Evolutionary conservation across 2,329 filamentous ascomycete species (phyloP), one percentile per base, ranked within the genome.

Genomic region (Rhinocladiella mackenziei): DNA sequence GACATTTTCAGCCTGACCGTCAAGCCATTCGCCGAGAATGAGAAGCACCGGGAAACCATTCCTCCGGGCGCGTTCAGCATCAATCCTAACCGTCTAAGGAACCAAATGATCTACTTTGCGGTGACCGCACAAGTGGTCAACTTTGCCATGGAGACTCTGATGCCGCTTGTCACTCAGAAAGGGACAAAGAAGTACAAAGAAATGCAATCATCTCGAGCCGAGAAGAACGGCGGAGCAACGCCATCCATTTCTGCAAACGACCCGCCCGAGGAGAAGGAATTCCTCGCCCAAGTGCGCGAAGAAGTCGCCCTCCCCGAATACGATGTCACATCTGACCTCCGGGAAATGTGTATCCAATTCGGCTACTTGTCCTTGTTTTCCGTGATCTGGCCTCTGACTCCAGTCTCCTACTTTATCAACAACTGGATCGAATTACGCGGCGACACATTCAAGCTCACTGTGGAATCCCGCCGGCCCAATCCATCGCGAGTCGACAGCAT

Each of bases 391-490:
- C 92, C 92, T 0, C 72, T 97, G n/a, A 89, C 91, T 0, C 83
- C 85, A 2, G 75, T 88, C 44, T 91, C 85, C 1, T 97, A 97
- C 70, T 70, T 97, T 9, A 71, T 92, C 65, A 97, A 97, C 69
- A 94, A 97, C 69, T 97, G 91, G 89, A 71, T 98, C 45, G 92
- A 97, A 63, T 77, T 97, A 28, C 85, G 92, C 30, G 87, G 87
- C 1, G 92, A 98, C 61, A 89, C 91, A 2, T 77, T 95, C 69
- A 98, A 98, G 65, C 94, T 97, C 58, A 89, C 89, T 43, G 75
- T 88, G 35, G 84, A 89, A 64, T 89, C 87, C 73, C 84, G 91
- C 59, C 82, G 92, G 3, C 92, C 92, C 0, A 87, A 86, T 26
- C 92, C 92, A 1, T 88, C 85, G 77, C 81, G 92, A 40, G 82